Conservation (phyloP, 2,329 filamentous ascomycete genomes). For the Aspergillus niger region DNA sequence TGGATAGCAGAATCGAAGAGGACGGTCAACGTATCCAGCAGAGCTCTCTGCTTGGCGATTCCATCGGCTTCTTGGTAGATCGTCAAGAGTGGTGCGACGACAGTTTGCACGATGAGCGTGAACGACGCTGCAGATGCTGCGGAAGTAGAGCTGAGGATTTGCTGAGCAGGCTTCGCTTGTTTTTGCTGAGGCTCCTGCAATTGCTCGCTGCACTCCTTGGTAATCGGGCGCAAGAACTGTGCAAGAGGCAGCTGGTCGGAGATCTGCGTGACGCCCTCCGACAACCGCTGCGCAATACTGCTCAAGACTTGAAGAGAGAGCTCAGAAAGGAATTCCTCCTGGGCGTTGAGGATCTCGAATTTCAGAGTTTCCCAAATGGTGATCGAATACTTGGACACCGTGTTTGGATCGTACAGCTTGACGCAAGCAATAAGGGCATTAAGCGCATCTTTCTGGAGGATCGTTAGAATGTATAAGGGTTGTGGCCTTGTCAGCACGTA, state of each 20-base stretch:
- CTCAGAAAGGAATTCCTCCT: constrained; percentile 66
- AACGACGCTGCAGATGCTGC: constrained; percentile 58
- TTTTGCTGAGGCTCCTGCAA: constrained; percentile 69
- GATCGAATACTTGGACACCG: constrained; percentile 63
- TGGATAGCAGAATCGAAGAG: constrained; percentile 60
- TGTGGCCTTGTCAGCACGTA: constrained; percentile 28
- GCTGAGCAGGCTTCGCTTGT: constrained; percentile 65
- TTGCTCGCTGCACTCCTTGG: constrained; percentile 68
- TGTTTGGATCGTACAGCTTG: constrained; percentile 59
- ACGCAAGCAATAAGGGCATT: constrained; percentile 64
- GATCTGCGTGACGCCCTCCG: constrained; percentile 42
- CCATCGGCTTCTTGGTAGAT: constrained; percentile 64
- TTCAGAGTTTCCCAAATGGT: constrained; percentile 70
- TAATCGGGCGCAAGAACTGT: constrained; percentile 62
- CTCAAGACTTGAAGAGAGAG: constrained; percentile 59
- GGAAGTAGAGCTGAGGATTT: constrained; percentile 60
- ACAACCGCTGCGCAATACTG: constrained; percentile 58
- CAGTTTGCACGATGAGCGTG: constrained; percentile 56
- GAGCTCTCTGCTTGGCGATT: constrained; percentile 62
- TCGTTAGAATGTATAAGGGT: constrained; percentile 19
- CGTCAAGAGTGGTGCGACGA: constrained; percentile 60
- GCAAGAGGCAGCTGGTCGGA: constrained; percentile 49
- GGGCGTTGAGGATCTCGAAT: constrained; percentile 67
- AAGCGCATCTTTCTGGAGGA: constrained; percentile 60
- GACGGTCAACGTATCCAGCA: constrained; percentile 62